Evolutionary conservation across 805 yeast species (phyloP).

Genomic region (Candida easanensis): DNA sequence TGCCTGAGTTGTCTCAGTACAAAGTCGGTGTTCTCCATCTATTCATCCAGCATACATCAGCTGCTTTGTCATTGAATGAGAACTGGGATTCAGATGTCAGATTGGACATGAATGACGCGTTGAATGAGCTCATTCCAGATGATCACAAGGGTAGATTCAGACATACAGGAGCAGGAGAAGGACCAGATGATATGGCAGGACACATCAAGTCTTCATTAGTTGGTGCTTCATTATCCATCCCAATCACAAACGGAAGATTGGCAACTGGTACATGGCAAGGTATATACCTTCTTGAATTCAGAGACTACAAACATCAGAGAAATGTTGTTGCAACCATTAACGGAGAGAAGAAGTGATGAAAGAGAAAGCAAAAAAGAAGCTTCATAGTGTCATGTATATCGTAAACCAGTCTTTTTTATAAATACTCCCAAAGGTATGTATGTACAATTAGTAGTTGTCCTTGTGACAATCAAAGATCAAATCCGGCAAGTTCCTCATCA

Average conservation of each 20-base stretch:
- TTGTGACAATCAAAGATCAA: conserved; percentile 19
- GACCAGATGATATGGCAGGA: conserved; percentile 83
- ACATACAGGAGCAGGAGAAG: conserved; percentile 55
- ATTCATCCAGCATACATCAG: conserved; percentile 78
- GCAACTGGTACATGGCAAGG: conserved; percentile 89
- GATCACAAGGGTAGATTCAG: conserved; percentile 30
- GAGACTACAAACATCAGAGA: conserved; percentile 61
- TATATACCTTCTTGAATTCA: conserved; percentile 70
- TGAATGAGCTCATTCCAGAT: conserved; percentile 70
- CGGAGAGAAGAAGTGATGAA: conserved; percentile 39
- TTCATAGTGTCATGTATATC: not conserved
- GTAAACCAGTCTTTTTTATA: not conserved
- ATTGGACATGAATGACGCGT: conserved; percentile 58
- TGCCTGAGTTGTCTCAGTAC: conserved; percentile 60
- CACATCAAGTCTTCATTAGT: conserved; percentile 64
- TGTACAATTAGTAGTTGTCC: not conserved
- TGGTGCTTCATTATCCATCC: conserved; percentile 65
- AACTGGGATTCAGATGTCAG: conserved; percentile 78
- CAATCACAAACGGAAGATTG: conserved; percentile 64
- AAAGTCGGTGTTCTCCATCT: conserved; percentile 63
- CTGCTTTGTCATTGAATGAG: conserved; percentile 73
- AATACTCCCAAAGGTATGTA: too few species aligned
- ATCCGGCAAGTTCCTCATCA: conserved; percentile 34
- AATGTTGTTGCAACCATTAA: conserved; percentile 70
- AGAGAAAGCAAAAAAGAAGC: not conserved